Evolutionary conservation across 1,284 basidiomycete genomes (phyloP).

Genomic region (Gymnopus androsaceus): DNA sequence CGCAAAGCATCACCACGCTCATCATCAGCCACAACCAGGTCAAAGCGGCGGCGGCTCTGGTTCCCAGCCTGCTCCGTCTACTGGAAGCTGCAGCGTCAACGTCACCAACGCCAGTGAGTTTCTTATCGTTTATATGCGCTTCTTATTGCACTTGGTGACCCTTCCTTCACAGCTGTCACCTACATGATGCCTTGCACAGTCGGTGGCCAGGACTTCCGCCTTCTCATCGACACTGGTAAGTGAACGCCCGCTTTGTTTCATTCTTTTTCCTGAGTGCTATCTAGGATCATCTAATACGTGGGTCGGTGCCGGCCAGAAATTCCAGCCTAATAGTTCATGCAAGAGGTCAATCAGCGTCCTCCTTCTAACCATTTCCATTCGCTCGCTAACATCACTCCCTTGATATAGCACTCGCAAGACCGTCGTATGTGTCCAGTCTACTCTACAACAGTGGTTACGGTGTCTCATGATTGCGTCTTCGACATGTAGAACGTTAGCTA

Average conservation of each 20-base stretch:
- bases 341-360: conserved; percentile 27
- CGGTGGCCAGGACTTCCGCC: conserved; percentile 29
- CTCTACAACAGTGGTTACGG: neutral
- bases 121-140: neutral
- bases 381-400: neutral
- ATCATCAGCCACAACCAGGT: conserved; percentile 25
- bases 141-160: neutral
- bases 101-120: conserved; percentile 51
- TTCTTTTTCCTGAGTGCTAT: neutral
- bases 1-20: conserved; percentile 23
- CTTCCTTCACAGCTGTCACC: conserved; percentile 28
- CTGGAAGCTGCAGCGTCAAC: conserved; percentile 40
- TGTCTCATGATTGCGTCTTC: neutral
- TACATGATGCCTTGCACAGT: conserved; percentile 39
- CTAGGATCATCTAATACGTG: conserved; percentile 38
- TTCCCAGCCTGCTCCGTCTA: conserved; percentile 20
- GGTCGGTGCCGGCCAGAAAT: conserved; percentile 34
- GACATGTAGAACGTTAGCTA: conserved; percentile 43
- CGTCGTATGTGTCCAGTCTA: neutral
- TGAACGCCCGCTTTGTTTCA: conserved; percentile 12
- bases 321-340: conserved; percentile 41
- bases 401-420: conserved; percentile 21
- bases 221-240: conserved; percentile 35
- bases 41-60: conserved; percentile 1
- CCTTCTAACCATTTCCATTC: neutral